Evolutionary conservation across 352 stramenopile species (phyloP), one percentile per base, ranked within the genome.

Genomic region (Globisporangium acanthophoron): DNA sequence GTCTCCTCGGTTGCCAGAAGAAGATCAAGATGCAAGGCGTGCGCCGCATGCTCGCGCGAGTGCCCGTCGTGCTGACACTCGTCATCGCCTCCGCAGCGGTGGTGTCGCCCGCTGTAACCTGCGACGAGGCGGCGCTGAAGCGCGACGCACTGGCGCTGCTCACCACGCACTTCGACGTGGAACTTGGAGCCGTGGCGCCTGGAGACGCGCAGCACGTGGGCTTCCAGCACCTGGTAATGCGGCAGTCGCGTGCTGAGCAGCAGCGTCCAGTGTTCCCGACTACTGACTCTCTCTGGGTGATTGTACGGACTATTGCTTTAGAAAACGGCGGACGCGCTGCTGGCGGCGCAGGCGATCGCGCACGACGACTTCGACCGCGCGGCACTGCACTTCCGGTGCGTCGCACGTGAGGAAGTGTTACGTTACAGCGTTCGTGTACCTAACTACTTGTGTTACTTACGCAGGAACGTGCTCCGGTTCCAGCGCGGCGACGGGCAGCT

Each of bases 341-440:
- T 94, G 13, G 83, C 85, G 6, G 81, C 83, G 5, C 85, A 94
- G 70, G 85, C 85, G 27, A 67, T 90, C 57, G 82, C 85, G 2
- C 85, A 94, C 49, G 68, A 81, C 44, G 76, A 94, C 68, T 94
- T 94, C 57, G 57, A 63, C 12, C 65, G 72, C 45, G 85, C 82
- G 1, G 71, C 73, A 2, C 43, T 50, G 3, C 83, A 94, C 43
- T 88, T 93, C 44, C 70, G 74, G 79, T 88, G 49, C 16, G 67
- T 47, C 15, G 16, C 15, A 35, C 44, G 7, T 52, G 1, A 7
- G 24, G 24, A 27, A 27, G 24, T 1, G 24, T 27, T 27, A 27
- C 24, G 24, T 27, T 27, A 27, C 24, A 27, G 24, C 24, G 24
- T 27, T 27, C 24, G 24, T 27, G 24, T 27, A 27, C 24, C 24